Conservation (phyloP, 2,329 filamentous ascomycete genomes). For the Epichloe brachyelytri region DNA sequence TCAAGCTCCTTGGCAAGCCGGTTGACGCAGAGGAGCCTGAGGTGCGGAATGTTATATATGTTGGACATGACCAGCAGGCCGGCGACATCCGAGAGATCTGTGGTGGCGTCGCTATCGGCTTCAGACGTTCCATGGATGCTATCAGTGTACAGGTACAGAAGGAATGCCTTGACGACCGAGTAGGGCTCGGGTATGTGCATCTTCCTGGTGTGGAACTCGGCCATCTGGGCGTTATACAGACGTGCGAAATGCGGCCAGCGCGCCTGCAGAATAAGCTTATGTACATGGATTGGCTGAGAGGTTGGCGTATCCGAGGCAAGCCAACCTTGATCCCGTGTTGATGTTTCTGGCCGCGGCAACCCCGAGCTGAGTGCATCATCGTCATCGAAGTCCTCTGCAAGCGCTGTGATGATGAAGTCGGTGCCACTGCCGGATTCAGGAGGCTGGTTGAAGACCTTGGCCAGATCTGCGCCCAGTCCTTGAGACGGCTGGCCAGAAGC, state of each 20-base stretch:
- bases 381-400: slow-evolving; percentile 62
- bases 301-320: slow-evolving; percentile 49
- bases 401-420: slow-evolving; percentile 83
- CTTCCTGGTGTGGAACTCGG: slow-evolving; percentile 89
- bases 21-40: slow-evolving; percentile 83
- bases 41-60: slow-evolving; percentile 90
- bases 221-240: slow-evolving; percentile 87
- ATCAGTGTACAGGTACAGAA: slow-evolving; percentile 95
- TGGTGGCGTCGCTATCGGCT: slow-evolving; percentile 56
- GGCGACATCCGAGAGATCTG: slow-evolving; percentile 71
- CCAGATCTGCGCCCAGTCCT: slow-evolving; percentile 72
- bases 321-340: slow-evolving; percentile 37
- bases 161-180: slow-evolving; percentile 81
- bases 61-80: slow-evolving; percentile 96
- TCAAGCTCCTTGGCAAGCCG: slow-evolving; percentile 82
- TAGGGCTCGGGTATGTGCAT: slow-evolving; percentile 98
- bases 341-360: slow-evolving; percentile 32
- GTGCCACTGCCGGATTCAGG: slow-evolving; percentile 76
- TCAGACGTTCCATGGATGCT: slow-evolving; percentile 52
- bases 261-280: slow-evolving; percentile 85
- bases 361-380: slow-evolving; percentile 47
- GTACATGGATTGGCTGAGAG: slow-evolving; percentile 81
- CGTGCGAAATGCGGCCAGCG: slow-evolving; percentile 95
- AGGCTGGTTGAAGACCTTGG: slow-evolving; percentile 72
- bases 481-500: slow-evolving; percentile 43